Evolutionary conservation across 768 basidiomycete genomes (phyloP).

Genomic region (Xanthoconium stramineum): DNA sequence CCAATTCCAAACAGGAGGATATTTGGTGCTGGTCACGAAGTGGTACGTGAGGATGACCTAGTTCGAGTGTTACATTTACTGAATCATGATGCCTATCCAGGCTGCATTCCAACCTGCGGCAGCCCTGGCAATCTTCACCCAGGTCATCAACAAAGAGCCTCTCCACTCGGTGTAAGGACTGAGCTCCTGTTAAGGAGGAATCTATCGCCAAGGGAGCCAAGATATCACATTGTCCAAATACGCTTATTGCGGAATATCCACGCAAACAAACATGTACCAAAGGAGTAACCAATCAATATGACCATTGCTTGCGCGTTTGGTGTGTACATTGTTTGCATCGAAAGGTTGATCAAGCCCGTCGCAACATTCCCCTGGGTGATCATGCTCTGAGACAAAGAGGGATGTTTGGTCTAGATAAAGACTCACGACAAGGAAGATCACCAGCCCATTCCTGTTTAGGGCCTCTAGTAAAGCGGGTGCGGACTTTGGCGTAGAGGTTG

Average conservation of each 20-base stretch:
- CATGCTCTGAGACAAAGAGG: background rate
- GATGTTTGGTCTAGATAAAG: background rate
- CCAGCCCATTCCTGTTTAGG: slow-evolving; percentile 77
- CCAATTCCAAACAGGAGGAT: too few species aligned
- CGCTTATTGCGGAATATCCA: slow-evolving; percentile 48
- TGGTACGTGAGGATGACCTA: slow-evolving; percentile 46
- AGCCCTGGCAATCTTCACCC: slow-evolving; percentile 21
- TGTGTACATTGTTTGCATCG: slow-evolving; percentile 78
- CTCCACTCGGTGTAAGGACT: slow-evolving; percentile 45
- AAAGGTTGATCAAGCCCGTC: slow-evolving; percentile 83
- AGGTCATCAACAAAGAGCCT: slow-evolving; percentile 48
- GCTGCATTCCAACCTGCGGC: slow-evolving; percentile 61
- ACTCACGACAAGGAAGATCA: slow-evolving; percentile 79
- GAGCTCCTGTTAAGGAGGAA: background rate
- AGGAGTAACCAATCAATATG: slow-evolving; percentile 60
- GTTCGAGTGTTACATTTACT: too few species aligned
- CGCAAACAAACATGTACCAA: slow-evolving; percentile 55
- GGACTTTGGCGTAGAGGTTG: slow-evolving; percentile 12
- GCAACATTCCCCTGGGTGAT: slow-evolving; percentile 71
- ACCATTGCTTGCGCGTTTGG: slow-evolving; percentile 53
- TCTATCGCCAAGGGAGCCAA: background rate
- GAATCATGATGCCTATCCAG: slow-evolving; percentile 31
- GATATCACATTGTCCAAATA: slow-evolving; percentile 30
- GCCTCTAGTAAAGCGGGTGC: slow-evolving; percentile 66
- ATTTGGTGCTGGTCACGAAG: slow-evolving; percentile 41